These are phyloP conservation scores for Marasmius oreades DNA, from an alignment of 1,284 basidiomycete genomes.

Conservation along the genomic window DNA sequence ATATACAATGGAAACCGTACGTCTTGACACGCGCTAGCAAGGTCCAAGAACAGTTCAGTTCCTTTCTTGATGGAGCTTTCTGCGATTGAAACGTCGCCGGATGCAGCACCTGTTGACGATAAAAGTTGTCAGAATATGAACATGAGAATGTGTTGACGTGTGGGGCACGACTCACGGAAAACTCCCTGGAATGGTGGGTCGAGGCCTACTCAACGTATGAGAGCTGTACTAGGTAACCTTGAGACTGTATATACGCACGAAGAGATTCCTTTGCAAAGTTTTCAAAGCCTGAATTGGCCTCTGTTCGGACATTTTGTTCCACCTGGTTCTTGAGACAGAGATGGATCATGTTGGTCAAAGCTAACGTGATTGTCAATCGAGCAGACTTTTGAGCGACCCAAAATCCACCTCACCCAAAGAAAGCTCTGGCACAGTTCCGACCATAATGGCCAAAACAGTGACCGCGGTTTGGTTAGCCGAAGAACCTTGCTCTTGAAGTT, in stretches of 20 bases:
- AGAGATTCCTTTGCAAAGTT: constrained; percentile 64
- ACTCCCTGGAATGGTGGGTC: constrained; percentile 45
- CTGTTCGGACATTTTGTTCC: constrained; percentile 35
- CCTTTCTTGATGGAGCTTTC: constrained; percentile 39
- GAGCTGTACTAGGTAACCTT: not conserved
- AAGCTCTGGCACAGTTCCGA: constrained; percentile 61
- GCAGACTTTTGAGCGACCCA: not conserved
- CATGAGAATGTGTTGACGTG: too few species aligned
- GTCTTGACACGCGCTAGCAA: constrained; percentile 51
- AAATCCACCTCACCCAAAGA: constrained; percentile 57
- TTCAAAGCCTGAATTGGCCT: constrained; percentile 37
- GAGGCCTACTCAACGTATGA: constrained; percentile 30
- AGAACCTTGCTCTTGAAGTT: constrained; percentile 51
- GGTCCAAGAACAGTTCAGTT: constrained; percentile 57
- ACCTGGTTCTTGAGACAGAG: constrained; percentile 50
- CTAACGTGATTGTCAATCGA: too few species aligned
- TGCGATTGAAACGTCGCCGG: constrained; percentile 40
- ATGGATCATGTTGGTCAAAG: constrained; percentile 47
- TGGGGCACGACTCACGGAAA: constrained; percentile 40
- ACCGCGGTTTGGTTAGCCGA: constrained; percentile 61
- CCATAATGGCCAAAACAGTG: constrained; percentile 66
- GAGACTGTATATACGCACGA: constrained; percentile 38
- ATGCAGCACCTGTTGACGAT: constrained; percentile 38
- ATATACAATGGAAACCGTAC: constrained; percentile 29
- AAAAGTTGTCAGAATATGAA: too few species aligned